Evolutionary conservation across 352 stramenopile species (phyloP).

Genomic region (Pythium dissimile): DNA sequence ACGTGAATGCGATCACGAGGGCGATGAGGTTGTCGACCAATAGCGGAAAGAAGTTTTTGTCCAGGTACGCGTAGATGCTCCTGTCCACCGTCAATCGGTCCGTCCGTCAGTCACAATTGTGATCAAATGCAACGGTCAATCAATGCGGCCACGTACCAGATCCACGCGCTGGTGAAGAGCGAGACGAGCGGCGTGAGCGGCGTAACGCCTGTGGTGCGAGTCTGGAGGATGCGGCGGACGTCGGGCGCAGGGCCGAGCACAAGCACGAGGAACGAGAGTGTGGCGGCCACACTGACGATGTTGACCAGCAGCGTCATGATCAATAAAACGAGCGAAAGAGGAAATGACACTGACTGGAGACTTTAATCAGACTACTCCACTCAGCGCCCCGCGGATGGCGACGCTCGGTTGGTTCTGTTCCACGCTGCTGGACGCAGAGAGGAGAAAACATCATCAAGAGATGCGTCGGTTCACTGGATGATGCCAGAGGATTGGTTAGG

Average conservation of each 20-base stretch:
- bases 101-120: neutral
- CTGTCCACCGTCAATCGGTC: neutral
- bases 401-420: too few species aligned
- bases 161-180: slow-evolving; percentile 25
- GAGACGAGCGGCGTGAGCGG: slow-evolving; percentile 41
- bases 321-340: too few species aligned
- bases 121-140: slow-evolving; percentile 11
- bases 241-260: slow-evolving; percentile 33
- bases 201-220: slow-evolving; percentile 30
- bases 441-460: too few species aligned
- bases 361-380: too few species aligned
- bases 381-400: too few species aligned
- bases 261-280: slow-evolving; percentile 26
- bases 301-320: neutral
- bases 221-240: slow-evolving; percentile 28
- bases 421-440: too few species aligned
- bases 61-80: slow-evolving; percentile 43
- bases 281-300: slow-evolving; percentile 23
- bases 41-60: slow-evolving; percentile 41
- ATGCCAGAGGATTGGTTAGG: too few species aligned
- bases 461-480: too few species aligned
- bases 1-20: slow-evolving; percentile 29
- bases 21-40: slow-evolving; percentile 38
- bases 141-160: slow-evolving; percentile 22
- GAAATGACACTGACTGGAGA: too few species aligned